These are phyloP conservation scores for Bathelium albidoporum DNA, from an alignment of 495 filamentous ascomycete genomes.

Conservation along the genomic window DNA sequence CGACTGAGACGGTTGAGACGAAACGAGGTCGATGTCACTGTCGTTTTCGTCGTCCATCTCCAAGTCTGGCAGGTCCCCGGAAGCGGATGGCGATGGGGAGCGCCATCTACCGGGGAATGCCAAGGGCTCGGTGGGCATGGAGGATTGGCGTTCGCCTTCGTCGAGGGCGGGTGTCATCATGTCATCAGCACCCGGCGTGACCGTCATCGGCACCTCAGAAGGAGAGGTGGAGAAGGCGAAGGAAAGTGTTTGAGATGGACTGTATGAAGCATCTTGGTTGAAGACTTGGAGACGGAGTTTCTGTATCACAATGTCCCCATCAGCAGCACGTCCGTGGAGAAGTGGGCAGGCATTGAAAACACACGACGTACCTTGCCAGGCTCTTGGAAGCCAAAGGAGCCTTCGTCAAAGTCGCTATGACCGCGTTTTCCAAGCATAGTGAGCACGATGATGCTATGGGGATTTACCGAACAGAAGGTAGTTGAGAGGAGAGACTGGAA, in stretches of 20 bases:
- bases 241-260: background rate
- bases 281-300: background rate
- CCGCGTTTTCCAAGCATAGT: slow-evolving; percentile 2
- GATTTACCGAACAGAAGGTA: background rate
- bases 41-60: slow-evolving; percentile 37
- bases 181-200: slow-evolving; percentile 1
- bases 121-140: slow-evolving; percentile 18
- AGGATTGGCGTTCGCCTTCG: slow-evolving; percentile 17
- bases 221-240: background rate
- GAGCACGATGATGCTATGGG: background rate
- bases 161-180: slow-evolving; percentile 9
- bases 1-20: slow-evolving; percentile 18
- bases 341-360: background rate
- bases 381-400: background rate
- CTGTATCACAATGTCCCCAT: background rate
- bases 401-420: slow-evolving; percentile 4
- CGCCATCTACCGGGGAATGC: slow-evolving; percentile 6
- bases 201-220: background rate
- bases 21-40: slow-evolving; percentile 24
- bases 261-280: background rate
- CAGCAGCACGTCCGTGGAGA: background rate
- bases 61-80: slow-evolving; percentile 40
- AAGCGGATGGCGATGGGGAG: slow-evolving; percentile 16
- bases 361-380: background rate
- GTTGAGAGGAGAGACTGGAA: slow-evolving; percentile 2